phyloP scores from a whole-genome alignment of 1,284 basidiomycete genomes.

The Marasmius fiardii region DNA sequence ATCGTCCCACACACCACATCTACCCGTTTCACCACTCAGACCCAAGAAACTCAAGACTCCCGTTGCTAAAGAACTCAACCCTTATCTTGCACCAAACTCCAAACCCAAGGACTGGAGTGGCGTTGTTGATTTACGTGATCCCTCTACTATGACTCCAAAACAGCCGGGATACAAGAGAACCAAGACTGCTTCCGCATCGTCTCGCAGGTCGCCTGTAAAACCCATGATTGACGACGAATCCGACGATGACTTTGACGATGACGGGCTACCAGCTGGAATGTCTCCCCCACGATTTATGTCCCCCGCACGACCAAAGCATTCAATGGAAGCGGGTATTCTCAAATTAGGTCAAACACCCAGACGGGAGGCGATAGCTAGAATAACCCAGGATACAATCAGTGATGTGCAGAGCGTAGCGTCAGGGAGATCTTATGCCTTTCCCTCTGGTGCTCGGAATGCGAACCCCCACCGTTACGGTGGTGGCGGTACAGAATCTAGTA shows the following conservation, averaged over 20 bases:
- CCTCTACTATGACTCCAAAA: slow-evolving; percentile 38
- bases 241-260: slow-evolving; percentile 42
- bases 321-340: slow-evolving; percentile 46
- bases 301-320: slow-evolving; percentile 70
- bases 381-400: slow-evolving; percentile 57
- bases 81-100: slow-evolving; percentile 53
- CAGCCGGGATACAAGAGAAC: slow-evolving; percentile 2
- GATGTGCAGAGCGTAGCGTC: slow-evolving; percentile 33
- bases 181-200: too few species aligned
- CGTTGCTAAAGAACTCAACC: slow-evolving; percentile 53
- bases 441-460: not conserved
- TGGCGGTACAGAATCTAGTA: slow-evolving; percentile 46
- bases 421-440: not conserved
- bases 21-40: slow-evolving; percentile 34
- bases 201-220: slow-evolving; percentile 14
- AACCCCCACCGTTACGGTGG: not conserved
- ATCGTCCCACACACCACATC: slow-evolving; percentile 25
- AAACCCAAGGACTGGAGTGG: slow-evolving; percentile 66
- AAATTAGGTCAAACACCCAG: slow-evolving; percentile 59
- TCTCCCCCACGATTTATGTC: slow-evolving; percentile 86
- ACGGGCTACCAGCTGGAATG: slow-evolving; percentile 64
- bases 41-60: slow-evolving; percentile 46
- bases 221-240: slow-evolving; percentile 16
- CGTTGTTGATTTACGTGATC: slow-evolving; percentile 69
- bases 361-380: slow-evolving; percentile 64